A percentile compares a stretch with the other conserved stretches of the same genome.
Evolutionary conservation across 140 eudicot species (phyloP).

Genomic region (Cichorium intybus): DNA sequence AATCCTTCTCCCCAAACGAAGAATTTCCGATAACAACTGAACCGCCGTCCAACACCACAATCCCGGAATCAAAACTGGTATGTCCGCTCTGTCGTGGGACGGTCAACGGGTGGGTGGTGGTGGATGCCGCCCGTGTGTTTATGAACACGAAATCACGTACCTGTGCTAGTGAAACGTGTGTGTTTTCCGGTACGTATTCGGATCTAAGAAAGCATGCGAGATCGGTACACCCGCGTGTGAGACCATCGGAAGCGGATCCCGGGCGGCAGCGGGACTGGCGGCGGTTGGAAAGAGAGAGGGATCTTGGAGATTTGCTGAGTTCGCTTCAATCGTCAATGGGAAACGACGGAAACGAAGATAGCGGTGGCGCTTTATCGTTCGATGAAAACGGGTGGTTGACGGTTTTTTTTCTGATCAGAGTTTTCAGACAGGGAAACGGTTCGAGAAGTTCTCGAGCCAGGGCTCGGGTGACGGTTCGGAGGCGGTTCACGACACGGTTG

Average conservation of each 20-base stretch:
- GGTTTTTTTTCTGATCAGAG: slow-evolving; percentile 52
- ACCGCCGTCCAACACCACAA: too few species aligned
- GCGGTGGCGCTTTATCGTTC: slow-evolving; percentile 32
- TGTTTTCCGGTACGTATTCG: slow-evolving; percentile 59
- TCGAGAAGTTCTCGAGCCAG: slow-evolving; percentile 51
- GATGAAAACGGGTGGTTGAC: slow-evolving; percentile 70
- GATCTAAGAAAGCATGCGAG: slow-evolving; percentile 82
- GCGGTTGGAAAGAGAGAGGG: slow-evolving; percentile 73
- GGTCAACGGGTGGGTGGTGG: slow-evolving; percentile 53
- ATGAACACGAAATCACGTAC: slow-evolving; percentile 67
- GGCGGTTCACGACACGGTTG: slow-evolving; percentile 44
- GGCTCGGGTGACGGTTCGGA: slow-evolving; percentile 40
- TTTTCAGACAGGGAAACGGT: slow-evolving; percentile 40
- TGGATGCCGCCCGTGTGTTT: slow-evolving; percentile 54
- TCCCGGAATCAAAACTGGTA: slow-evolving; percentile 27
- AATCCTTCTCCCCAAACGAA: slow-evolving; percentile 46
- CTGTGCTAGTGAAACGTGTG: slow-evolving; percentile 76
- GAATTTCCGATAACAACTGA: too few species aligned
- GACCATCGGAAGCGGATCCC: slow-evolving; percentile 82
- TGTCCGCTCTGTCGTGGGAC: slow-evolving; percentile 65
- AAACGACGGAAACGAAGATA: slow-evolving; percentile 47
- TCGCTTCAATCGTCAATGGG: slow-evolving; percentile 58
- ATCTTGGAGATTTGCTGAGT: slow-evolving; percentile 71
- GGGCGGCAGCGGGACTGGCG: slow-evolving; percentile 73
- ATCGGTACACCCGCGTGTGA: slow-evolving; percentile 53